phyloP scores from a whole-genome alignment of 257 asterid species.

The Solanum appendiculatum region DNA sequence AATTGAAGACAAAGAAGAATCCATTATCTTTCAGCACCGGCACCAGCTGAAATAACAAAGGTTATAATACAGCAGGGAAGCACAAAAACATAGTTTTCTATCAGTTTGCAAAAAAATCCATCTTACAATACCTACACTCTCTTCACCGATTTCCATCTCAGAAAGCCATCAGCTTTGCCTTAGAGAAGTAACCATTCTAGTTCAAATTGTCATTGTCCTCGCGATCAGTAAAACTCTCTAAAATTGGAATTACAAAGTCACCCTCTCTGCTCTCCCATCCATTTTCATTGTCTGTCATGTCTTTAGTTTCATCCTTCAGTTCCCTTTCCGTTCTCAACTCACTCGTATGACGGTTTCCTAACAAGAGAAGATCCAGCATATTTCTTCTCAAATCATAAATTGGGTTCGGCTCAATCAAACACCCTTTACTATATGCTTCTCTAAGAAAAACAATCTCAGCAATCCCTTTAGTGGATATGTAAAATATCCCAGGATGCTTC shows the following conservation, averaged over 20 bases:
- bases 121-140: neutral
- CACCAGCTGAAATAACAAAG: neutral
- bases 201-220: neutral
- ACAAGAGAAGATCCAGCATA: slow-evolving; percentile 52
- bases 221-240: slow-evolving; percentile 22
- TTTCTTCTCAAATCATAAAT: slow-evolving; percentile 49
- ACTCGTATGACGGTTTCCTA: slow-evolving; percentile 50
- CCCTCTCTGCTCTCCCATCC: slow-evolving; percentile 23
- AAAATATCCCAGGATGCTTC: slow-evolving; percentile 84
- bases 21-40: neutral
- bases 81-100: neutral
- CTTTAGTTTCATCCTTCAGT: slow-evolving; percentile 8
- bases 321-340: slow-evolving; percentile 19
- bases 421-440: slow-evolving; percentile 52
- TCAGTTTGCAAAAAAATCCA: neutral
- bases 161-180: neutral
- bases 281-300: neutral
- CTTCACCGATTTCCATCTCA: neutral
- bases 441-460: slow-evolving; percentile 51
- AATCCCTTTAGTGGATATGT: slow-evolving; percentile 57
- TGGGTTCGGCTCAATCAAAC: slow-evolving; percentile 39
- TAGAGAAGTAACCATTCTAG: neutral
- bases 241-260: slow-evolving; percentile 48
- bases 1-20: neutral
- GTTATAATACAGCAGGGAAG: neutral